These are phyloP conservation scores for Colletotrichum coccodes DNA, from an alignment of 2,329 filamentous ascomycete species.

Conservation along the genomic window DNA sequence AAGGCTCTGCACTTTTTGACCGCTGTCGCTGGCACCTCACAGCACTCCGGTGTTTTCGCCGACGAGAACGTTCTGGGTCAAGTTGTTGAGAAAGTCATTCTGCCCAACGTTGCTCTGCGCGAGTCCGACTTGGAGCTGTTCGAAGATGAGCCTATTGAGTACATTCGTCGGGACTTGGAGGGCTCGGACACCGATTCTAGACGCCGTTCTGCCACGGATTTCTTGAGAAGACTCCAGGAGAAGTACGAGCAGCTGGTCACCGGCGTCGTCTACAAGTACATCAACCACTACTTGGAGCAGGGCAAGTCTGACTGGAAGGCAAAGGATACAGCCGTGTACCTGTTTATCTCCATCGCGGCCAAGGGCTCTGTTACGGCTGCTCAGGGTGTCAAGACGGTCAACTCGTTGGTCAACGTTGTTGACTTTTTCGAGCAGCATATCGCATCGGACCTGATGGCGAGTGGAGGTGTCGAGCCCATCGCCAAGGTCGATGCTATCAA, in stretches of 20 bases:
- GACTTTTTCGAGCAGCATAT: constrained; percentile 96
- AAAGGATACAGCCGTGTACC: constrained; percentile 97
- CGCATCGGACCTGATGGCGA: constrained; percentile 84
- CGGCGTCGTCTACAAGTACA: constrained; percentile 86
- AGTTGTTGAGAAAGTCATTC: constrained; percentile 94
- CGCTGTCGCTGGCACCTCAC: constrained; percentile 80
- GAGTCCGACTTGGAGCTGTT: constrained; percentile 97
- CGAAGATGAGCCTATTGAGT: constrained; percentile 98
- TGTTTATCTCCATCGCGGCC: constrained; percentile 93
- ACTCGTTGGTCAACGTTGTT: constrained; percentile 86
- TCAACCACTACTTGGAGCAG: constrained; percentile 86
- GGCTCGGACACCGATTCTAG: constrained; percentile 96
- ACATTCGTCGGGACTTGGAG: constrained; percentile 93
- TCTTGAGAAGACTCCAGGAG: constrained; percentile 87
- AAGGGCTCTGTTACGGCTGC: constrained; percentile 89
- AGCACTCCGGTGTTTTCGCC: constrained; percentile 88
- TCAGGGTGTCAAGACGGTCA: constrained; percentile 91
- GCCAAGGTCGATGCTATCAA: constrained; percentile 98
- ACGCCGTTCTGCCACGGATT: constrained; percentile 92
- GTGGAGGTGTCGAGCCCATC: constrained; percentile 78
- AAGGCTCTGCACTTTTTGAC: constrained; percentile 95
- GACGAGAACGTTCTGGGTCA: constrained; percentile 81
- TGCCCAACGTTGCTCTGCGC: constrained; percentile 90
- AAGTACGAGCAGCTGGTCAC: constrained; percentile 90
- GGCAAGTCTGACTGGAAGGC: constrained; percentile 90